Evolutionary conservation across 345 rosid species (phyloP).

Genomic region (Gossypium stocksii): DNA sequence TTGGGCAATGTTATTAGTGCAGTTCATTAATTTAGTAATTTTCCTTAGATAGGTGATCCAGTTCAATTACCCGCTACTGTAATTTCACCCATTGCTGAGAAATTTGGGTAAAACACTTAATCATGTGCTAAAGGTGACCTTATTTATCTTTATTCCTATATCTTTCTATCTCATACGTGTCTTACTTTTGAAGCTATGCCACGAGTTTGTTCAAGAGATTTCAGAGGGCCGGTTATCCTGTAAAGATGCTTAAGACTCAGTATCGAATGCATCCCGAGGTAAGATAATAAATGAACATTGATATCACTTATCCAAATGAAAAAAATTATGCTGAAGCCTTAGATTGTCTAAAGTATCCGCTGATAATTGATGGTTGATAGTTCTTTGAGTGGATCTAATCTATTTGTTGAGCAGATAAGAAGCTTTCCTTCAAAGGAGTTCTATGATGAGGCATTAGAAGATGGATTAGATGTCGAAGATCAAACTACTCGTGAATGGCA

Average conservation of each 20-base stretch:
- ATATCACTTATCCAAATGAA: background rate
- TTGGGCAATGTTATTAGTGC: slow-evolving; percentile 11
- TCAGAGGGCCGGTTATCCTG: slow-evolving; percentile 95
- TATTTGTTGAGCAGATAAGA: slow-evolving; percentile 52
- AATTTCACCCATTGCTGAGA: slow-evolving; percentile 72
- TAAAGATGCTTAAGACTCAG: slow-evolving; percentile 85
- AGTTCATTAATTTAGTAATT: slow-evolving; percentile 6
- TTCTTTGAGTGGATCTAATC: background rate
- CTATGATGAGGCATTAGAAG: slow-evolving; percentile 71
- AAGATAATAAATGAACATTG: slow-evolving; percentile 12
- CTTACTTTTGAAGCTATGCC: slow-evolving; percentile 57
- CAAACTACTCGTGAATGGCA: slow-evolving; percentile 87
- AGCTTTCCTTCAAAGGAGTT: slow-evolving; percentile 87
- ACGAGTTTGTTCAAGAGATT: slow-evolving; percentile 94
- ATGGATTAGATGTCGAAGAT: slow-evolving; percentile 59
- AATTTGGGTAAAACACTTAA: slow-evolving; percentile 52
- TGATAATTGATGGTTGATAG: background rate
- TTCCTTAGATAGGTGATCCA: slow-evolving; percentile 83
- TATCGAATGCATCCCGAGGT: slow-evolving; percentile 99
- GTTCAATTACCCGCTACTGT: slow-evolving; percentile 98
- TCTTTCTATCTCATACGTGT: slow-evolving; percentile 9
- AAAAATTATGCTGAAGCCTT: background rate
- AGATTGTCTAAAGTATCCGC: background rate
- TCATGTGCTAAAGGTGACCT: background rate
- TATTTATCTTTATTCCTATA: background rate